These are phyloP conservation scores for Clavispora vitiphila DNA, from an alignment of 805 yeast species.

Conservation along the genomic window DNA sequence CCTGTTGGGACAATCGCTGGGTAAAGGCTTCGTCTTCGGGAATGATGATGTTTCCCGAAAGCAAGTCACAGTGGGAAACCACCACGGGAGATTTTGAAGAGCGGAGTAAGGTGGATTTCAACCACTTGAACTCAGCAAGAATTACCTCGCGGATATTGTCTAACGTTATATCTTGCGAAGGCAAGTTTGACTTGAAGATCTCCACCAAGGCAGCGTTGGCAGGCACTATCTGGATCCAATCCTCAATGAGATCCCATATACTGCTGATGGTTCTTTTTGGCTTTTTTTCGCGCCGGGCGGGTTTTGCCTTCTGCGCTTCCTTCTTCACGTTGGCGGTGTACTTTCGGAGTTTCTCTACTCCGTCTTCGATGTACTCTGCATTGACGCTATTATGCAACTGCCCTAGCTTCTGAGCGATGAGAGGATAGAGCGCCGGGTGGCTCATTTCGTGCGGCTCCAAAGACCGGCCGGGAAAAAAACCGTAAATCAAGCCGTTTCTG, in stretches of 20 bases:
- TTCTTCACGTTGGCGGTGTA: constrained; percentile 18
- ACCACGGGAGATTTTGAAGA: constrained; percentile 47
- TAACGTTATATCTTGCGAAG: constrained; percentile 15
- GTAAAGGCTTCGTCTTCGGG: constrained; percentile 25
- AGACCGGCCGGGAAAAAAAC: constrained; percentile 61
- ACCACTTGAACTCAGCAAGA: constrained; percentile 51
- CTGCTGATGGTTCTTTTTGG: constrained; percentile 32
- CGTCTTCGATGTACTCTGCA: constrained; percentile 42
- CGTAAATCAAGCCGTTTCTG: constrained; percentile 69
- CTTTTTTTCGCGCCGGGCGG: constrained; percentile 14
- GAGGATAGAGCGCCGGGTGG: constrained; percentile 42
- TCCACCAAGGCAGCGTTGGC: constrained; percentile 34
- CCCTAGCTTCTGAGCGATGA: constrained; percentile 63
- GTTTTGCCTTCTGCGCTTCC: constrained; percentile 5
- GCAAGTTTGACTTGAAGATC: constrained; percentile 32
- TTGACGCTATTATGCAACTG: constrained; percentile 60
- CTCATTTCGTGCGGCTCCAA: constrained; percentile 52
- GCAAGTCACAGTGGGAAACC: constrained; percentile 65
- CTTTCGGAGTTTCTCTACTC: constrained; percentile 35
- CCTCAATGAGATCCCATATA: constrained; percentile 55
- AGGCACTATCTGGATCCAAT: constrained; percentile 65
- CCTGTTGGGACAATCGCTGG: not conserved
- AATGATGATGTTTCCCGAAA: constrained; percentile 68
- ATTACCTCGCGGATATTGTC: constrained; percentile 37
- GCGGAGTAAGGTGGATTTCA: constrained; percentile 33